Evolutionary conservation across 441 rosid species (phyloP), one percentile per base, ranked within the genome.

Genomic region (Syzygium syzygioides): DNA sequence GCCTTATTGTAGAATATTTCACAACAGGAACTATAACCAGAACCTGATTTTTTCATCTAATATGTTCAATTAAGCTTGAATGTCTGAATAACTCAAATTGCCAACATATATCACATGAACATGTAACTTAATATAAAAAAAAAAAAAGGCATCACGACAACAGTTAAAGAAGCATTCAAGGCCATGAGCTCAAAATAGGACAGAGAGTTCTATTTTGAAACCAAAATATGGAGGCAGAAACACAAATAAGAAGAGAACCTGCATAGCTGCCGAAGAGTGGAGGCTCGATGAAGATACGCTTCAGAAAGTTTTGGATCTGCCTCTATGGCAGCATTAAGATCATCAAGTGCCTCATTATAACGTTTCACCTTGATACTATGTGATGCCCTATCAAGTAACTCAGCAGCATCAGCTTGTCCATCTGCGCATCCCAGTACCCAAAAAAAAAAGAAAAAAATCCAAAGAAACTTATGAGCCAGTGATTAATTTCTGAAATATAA

Each of bases 251-350:
- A 62, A 85, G 41, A 68, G 84, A 91, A 98, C 99, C 99, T 95
- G 98, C 99, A 98, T 89, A 96, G 90, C 88, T 92, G 97, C 89
- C 99, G 98, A 84, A 95, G 97, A 90, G 96, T 88, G 30, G 97
- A 94, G 15, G 98, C 98, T 18, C 95, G 97, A 28, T 87, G 98
- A 83, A 94, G 89, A 87, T 96, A 93, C 86, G 99, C 99, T 93
- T 95, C 97, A 45, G 99, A 96, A 80, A 98, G 96, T 15, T 94
- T 89, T 68, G 99, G 99, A 93, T 97, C 97, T 53, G 95, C 96
- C 89, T 98, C 97, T 56, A 98, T 97, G 85, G 99, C 99, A 89
- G 99, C 94, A 91, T 97, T 96, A 56, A 95, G 96, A 92, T 97
- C 99, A 93, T 96, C 93, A 6, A 98, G 93, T 28, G 99, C 99